These are phyloP conservation scores for Thelonectria rubi DNA, from an alignment of 2,329 filamentous ascomycete genomes.

Conservation along the genomic window DNA sequence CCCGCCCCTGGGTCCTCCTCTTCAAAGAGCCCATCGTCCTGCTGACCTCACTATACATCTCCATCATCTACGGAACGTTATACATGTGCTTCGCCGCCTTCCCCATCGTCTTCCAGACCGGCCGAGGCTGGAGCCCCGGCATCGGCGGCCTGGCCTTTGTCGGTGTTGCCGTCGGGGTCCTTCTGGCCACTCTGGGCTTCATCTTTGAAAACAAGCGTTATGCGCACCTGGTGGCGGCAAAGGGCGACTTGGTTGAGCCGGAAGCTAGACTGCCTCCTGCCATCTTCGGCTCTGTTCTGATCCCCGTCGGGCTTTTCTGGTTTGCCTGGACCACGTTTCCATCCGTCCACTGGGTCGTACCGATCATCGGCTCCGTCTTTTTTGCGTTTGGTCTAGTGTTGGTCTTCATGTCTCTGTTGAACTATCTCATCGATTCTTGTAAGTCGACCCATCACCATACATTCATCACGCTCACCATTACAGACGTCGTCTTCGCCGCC, in stretches of 20 bases:
- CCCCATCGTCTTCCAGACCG: constrained; percentile 9
- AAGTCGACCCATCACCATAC: not conserved
- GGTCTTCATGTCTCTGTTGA: constrained; percentile 1
- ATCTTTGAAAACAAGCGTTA: constrained; percentile 8
- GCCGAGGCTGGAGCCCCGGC: constrained; percentile 10
- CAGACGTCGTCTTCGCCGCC: constrained; percentile 13
- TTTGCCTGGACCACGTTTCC: constrained; percentile 10
- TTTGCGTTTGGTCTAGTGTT: constrained; percentile 7
- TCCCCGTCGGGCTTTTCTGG: constrained; percentile 11
- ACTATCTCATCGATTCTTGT: constrained; percentile 14
- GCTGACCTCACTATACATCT: constrained; percentile 4
- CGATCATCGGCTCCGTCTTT: constrained; percentile 5
- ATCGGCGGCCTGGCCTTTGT: constrained; percentile 7
- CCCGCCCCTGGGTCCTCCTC: constrained; percentile 8
- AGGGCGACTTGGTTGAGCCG: not conserved
- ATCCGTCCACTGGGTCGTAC: constrained; percentile 9
- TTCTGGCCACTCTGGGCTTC: not conserved
- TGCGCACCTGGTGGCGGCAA: not conserved
- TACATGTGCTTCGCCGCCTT: constrained; percentile 17
- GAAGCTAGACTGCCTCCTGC: constrained; percentile 5
- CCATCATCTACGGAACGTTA: constrained; percentile 10
- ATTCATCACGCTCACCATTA: not conserved
- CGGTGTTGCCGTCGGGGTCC: not conserved
- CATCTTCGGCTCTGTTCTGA: not conserved
- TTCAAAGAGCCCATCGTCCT: constrained; percentile 14